Base-by-base conservation (phyloP, 2,329 filamentous ascomycete species). In the Exophiala phaeomuriformis region DNA sequence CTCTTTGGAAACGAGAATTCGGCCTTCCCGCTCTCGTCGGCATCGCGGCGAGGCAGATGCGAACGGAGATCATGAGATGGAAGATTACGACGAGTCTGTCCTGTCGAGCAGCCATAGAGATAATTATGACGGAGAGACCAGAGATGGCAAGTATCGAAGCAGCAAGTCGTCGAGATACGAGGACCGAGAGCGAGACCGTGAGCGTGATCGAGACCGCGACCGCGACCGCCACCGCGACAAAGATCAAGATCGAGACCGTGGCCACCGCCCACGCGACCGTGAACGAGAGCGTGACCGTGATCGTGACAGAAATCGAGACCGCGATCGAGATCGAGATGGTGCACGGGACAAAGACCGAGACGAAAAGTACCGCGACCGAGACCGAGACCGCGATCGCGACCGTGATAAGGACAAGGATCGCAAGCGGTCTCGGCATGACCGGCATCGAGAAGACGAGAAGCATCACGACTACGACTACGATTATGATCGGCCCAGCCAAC, bases 1-100 rank as follows among this genome's bases (percentile, higher is more conserved):
- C 19, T 19, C 19, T 19, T 19, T 19, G 19, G 19, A 19, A 7
- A 62, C 69, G 54, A 64, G 70, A 60, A 67, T 71, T 63, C 53
- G 64, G 32, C 63, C 73, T 12, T 75, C 76, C 32, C 76, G 77
- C 33, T 73, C 73, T 2, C 75, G 74, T 30, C 78, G 77, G 29
- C 75, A 77, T 45, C 75, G 75, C 27, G 56, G 60, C 8, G 56
- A 58, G 6, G 56, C 56, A 27, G 59, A 69, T 65, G 29, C 61
- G 42, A 46, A 71, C 65, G 53, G 60, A 28, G 63, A 61, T 44
- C 43, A 63, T 29, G 56, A 60, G 10, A 57, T 59, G 53, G 49
- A 61, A 33, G 66, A 70, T 7, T 64, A 69, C 30, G 66, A 68
- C n/a, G 65, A 68, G 46, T 67, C 68, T 2, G 31, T 47, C 12